phyloP scores from a whole-genome alignment of 1,139 yeast species.

The Scheffersomyces segobiensis region DNA sequence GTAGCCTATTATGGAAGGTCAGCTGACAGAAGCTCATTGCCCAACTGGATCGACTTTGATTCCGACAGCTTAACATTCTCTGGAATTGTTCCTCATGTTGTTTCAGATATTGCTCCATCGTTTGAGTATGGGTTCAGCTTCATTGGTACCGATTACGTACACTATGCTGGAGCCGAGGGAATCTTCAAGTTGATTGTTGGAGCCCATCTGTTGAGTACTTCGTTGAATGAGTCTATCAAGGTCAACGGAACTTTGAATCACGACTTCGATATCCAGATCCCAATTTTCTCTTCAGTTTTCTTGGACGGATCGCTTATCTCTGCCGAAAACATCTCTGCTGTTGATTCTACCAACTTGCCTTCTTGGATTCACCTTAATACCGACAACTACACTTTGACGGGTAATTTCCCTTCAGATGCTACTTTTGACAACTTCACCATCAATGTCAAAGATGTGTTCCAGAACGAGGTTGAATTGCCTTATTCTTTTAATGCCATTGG shows the following conservation, averaged over 20 bases:
- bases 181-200: slow-evolving; percentile 78
- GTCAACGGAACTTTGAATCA: slow-evolving; percentile 70
- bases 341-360: slow-evolving; percentile 52
- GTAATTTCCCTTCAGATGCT: slow-evolving; percentile 55
- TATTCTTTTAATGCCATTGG: slow-evolving; percentile 50
- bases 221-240: slow-evolving; percentile 47
- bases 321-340: slow-evolving; percentile 53
- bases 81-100: slow-evolving; percentile 87
- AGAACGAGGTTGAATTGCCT: slow-evolving; percentile 62
- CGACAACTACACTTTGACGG: slow-evolving; percentile 48
- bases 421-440: slow-evolving; percentile 52
- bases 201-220: slow-evolving; percentile 79
- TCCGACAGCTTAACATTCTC: slow-evolving; percentile 62
- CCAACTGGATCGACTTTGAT: slow-evolving; percentile 83
- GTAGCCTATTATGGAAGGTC: slow-evolving; percentile 84
- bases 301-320: slow-evolving; percentile 58
- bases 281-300: slow-evolving; percentile 54
- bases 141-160: slow-evolving; percentile 77
- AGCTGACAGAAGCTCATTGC: slow-evolving; percentile 79
- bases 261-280: slow-evolving; percentile 56
- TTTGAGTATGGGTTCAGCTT: slow-evolving; percentile 68
- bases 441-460: slow-evolving; percentile 59
- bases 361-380: slow-evolving; percentile 56
- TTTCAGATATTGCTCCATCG: slow-evolving; percentile 87
- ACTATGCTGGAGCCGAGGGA: slow-evolving; percentile 72